Evolutionary conservation across 805 yeast species (phyloP), one percentile per base, ranked within the genome.

Genomic region (Yarrowia porcina): DNA sequence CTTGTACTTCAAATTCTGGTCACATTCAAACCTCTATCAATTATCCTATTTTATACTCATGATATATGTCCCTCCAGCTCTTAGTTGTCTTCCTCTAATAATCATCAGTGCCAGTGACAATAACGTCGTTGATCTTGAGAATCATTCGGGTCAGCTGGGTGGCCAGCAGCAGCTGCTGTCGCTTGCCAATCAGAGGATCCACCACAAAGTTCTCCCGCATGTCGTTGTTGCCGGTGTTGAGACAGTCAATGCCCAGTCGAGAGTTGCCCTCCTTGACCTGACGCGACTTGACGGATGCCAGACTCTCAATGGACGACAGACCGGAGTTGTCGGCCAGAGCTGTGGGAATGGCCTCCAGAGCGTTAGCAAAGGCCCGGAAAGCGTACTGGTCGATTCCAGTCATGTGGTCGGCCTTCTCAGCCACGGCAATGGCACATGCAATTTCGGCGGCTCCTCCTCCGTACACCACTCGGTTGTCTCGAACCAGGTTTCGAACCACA

Each of bases 371-470:
- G 1, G 97, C 96, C 72, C 97, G 86, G 85, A 94, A 90, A 0
- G 98, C 98, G 74, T 94, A 94, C 79, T 96, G 99, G 71, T 93
- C 97, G 66, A 93, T 93, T 64, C 98, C 98, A 69, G 86, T 86
- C 76, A 89, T 96, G 72, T 83, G 85, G 74, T 93, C 97, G 56
- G 98, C 97, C 67, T 88, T 96, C 56, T 87, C 89, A 64, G 90
- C 80, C 15, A 94, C 96, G 17, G 94, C 96, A 69, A 94, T 77
- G 13, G 98, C 91, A 79, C 96, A 88, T 2, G 97, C 82, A 61
- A 94, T 86, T 78, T 94, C 99, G 36, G 98, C 96, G 21, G 99
- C 96, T 68, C 99, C 99, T 69, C 99, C 99, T 67, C 99, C 99
- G 72, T 94, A 94, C n/a, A 96, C 97, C 49, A 94, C 90, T 75